Conservation (phyloP, 257 asterid genomes). For the Anisodus tanguticus region DNA sequence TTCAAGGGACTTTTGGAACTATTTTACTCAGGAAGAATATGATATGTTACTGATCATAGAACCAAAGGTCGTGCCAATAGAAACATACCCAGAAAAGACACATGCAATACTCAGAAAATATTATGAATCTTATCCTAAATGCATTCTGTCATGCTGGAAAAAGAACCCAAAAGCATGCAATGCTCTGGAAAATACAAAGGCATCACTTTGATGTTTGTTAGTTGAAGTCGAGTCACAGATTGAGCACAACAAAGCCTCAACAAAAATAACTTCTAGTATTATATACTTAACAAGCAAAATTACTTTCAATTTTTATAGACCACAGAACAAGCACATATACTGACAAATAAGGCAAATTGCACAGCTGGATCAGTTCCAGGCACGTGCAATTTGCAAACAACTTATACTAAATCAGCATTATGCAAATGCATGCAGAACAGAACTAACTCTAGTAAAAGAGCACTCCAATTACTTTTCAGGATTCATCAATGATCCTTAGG, state of each 20-base stretch:
- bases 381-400: neutral
- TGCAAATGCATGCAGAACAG: slow-evolving; percentile 7
- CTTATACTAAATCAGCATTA: neutral
- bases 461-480: neutral
- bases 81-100: neutral
- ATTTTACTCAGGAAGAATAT: neutral
- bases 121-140: neutral
- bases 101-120: neutral
- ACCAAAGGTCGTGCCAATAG: neutral
- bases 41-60: neutral
- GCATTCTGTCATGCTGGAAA: slow-evolving; percentile 11
- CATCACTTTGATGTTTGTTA: neutral
- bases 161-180: neutral
- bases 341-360: neutral
- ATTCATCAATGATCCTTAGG: neutral
- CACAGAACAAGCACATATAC: neutral
- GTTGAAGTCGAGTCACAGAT: neutral
- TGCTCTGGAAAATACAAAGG: neutral
- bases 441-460: neutral
- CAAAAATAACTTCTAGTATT: neutral
- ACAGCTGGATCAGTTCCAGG: neutral
- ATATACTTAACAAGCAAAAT: neutral
- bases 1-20: neutral
- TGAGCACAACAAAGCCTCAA: neutral
- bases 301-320: neutral